Conservation (phyloP, 148 eudicot genomes). For the Chenopodium album region DNA sequence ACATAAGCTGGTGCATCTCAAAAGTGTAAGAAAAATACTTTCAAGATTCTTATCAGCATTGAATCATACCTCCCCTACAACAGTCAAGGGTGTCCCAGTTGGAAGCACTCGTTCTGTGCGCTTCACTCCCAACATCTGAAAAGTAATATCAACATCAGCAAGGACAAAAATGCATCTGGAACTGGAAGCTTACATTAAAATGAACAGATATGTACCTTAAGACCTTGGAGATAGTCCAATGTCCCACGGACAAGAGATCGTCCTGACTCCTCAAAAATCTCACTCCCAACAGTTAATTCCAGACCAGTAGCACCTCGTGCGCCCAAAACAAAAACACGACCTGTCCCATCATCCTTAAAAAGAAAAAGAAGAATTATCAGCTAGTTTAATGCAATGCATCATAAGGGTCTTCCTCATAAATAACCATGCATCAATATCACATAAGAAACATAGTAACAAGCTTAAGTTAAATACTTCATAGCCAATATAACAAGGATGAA, state of each 20-base stretch:
- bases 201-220: constrained; percentile 50
- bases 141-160: constrained; percentile 20
- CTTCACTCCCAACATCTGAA: constrained; percentile 98
- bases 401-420: not conserved
- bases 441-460: not conserved
- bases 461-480: not conserved
- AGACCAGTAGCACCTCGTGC: constrained; percentile 87
- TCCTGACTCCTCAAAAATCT: constrained; percentile 91
- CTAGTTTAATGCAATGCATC: not conserved
- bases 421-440: not conserved
- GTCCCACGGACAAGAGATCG: constrained; percentile 85
- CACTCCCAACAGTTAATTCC: constrained; percentile 89
- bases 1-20: not conserved
- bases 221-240: constrained; percentile 89
- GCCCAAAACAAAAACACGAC: constrained; percentile 77
- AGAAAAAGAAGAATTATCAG: not conserved
- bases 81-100: constrained; percentile 82
- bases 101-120: constrained; percentile 94
- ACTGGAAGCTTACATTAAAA: not conserved
- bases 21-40: not conserved
- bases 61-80: constrained; percentile 50
- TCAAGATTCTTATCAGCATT: not conserved
- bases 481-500: not conserved
- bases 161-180: constrained; percentile 9
- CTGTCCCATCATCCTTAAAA: constrained; percentile 85